phyloP scores from a whole-genome alignment of 306 rosid genomes.

The Gastrolobium bilobum region DNA sequence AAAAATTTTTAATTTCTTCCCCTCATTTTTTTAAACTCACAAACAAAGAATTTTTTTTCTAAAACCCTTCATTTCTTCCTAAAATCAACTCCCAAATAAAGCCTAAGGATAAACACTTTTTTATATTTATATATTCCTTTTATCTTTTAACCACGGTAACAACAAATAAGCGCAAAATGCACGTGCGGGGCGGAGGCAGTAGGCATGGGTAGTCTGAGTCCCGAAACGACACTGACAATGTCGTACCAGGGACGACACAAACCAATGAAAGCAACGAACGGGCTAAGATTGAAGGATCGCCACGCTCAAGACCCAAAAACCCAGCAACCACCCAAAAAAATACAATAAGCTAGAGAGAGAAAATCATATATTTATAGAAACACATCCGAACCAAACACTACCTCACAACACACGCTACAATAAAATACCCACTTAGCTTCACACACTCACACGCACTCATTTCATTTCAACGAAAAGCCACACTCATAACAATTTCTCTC shows the following conservation, averaged over 20 bases:
- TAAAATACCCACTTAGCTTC: too few species aligned
- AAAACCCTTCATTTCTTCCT: too few species aligned
- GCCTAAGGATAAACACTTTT: too few species aligned
- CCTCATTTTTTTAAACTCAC: too few species aligned
- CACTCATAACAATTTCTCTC: constrained; percentile 27
- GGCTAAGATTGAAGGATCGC: constrained; percentile 16
- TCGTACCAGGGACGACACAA: constrained; percentile 35
- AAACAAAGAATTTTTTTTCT: too few species aligned
- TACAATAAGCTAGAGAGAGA: constrained; percentile 14
- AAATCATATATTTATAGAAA: not conserved
- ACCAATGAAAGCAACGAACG: constrained; percentile 31
- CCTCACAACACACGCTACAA: not conserved
- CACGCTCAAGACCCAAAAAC: constrained; percentile 25
- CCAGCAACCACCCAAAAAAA: not conserved
- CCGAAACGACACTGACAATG: constrained; percentile 25
- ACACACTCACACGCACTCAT: constrained; percentile 33
- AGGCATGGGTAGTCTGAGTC: not conserved
- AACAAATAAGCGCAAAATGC: not conserved
- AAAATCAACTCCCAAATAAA: too few species aligned
- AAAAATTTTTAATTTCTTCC: too few species aligned
- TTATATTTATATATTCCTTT: not conserved
- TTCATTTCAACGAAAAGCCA: constrained; percentile 39
- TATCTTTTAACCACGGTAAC: not conserved
- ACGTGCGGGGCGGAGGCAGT: constrained; percentile 29
- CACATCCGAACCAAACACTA: constrained; percentile 18